Percentiles rank a stretch among this genome's conserved stretches.
These are phyloP conservation scores for Hypoxylon intermedium DNA, from an alignment of 495 filamentous ascomycete species.

Conservation along the genomic window DNA sequence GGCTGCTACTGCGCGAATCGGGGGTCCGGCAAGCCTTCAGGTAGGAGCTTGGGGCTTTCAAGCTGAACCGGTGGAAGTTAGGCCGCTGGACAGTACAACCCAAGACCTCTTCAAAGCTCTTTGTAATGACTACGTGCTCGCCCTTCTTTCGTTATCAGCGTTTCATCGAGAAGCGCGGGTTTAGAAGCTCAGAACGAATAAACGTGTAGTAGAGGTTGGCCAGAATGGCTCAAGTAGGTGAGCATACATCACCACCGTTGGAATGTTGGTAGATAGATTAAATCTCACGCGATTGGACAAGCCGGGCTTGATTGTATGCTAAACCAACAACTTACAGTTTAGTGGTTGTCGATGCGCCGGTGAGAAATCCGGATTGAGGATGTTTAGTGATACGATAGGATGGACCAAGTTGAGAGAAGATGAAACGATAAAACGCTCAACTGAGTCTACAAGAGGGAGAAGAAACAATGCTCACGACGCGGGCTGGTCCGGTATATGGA, in stretches of 20 bases:
- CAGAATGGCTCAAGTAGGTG: no score
- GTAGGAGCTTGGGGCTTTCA: slow-evolving; percentile 16
- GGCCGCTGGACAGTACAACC: slow-evolving; percentile 11
- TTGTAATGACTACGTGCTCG: not conserved
- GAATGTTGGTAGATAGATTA: not conserved
- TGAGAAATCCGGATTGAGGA: slow-evolving; percentile 1
- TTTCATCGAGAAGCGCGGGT: not conserved
- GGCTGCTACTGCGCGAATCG: slow-evolving; percentile 16
- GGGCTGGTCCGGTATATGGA: slow-evolving; percentile 12
- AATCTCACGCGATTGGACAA: not conserved
- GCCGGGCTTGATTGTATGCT: not conserved
- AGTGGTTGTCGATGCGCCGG: not conserved
- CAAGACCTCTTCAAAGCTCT: not conserved
- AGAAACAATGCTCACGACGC: not conserved
- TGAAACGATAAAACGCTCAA: not conserved
- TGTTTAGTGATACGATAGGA: not conserved
- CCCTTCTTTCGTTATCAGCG: slow-evolving; percentile 5
- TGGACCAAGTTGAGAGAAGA: not conserved
- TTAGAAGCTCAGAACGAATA: slow-evolving; percentile 5
- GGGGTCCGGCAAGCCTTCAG: slow-evolving; percentile 2
- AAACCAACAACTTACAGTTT: slow-evolving; percentile 19
- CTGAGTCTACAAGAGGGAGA: slow-evolving; percentile 3
- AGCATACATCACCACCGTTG: no score
- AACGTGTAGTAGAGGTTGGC: slow-evolving; percentile 3
- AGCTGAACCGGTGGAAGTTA: slow-evolving; percentile 9